Evolutionary conservation across 352 stramenopile genomes (phyloP), one percentile per base, ranked within the genome.

Genomic region (Saprolegnia diclina): DNA sequence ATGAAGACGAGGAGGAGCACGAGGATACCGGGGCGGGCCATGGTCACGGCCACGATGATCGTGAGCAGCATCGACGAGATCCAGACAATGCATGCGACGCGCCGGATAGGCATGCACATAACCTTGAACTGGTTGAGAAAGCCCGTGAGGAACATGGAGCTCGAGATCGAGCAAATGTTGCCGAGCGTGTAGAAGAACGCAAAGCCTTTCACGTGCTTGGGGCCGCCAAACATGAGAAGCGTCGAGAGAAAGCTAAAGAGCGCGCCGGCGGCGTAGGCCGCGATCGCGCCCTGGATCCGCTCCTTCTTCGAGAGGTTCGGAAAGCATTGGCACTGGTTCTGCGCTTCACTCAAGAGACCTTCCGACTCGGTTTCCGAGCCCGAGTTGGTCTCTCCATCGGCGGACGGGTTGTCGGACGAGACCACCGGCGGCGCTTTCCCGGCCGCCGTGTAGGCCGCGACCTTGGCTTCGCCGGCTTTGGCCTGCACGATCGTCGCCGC

Each of bases 111-210:
- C 79, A 91, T 81, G 62, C 83, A 94, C 85, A 94, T 94, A 67
- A 94, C 80, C 66, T 89, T 83, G 52, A 90, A 57, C 74, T 94
- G 85, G 10, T 82, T 66, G 72, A 72, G 72, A 11, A 85, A 85
- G 0, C 85, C 83, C 14, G 91, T 81, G 45, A 94, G 76, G 64
- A 94, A 94, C 21, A 92, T 74, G 32, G 85, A 94, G 24, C 78
- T 89, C 54, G 83, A 83, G 52, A 94, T 89, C 44, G 81, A 88
- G 73, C 80, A 88, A 22, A 94, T 76, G 63, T 79, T 90, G n/a
- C 85, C 83, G 35, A 94, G 70, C 14, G 84, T 92, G 71, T 94
- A 94, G 72, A 94, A 92, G 75, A 94, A 94, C 22, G 75, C 85
- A 71, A 94, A 94, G 66, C 90, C 82, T 67, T 91, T 91, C 18